Evolutionary conservation across 2,329 filamentous ascomycete species (phyloP).

Genomic region (Byssoonygena ceratinophila): DNA sequence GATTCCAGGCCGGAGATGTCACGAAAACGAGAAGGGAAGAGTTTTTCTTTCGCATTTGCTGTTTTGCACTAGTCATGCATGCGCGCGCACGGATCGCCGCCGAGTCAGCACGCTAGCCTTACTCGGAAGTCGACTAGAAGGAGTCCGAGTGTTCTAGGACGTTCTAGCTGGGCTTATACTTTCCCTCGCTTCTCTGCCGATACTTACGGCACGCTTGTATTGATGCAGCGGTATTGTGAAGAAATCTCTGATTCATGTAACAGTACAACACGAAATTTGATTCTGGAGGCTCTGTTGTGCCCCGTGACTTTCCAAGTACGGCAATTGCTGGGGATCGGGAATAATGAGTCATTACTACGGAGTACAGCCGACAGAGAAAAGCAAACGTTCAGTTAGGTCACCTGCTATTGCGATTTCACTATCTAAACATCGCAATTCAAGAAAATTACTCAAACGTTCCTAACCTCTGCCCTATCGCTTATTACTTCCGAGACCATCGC

Average conservation of each 20-base stretch:
- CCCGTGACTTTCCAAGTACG: too few relatives aligned
- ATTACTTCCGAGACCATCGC: not conserved
- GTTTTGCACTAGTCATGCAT: not conserved
- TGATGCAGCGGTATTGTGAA: too few relatives aligned
- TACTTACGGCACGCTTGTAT: not conserved
- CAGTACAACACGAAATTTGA: too few relatives aligned
- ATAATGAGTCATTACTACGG: too few relatives aligned
- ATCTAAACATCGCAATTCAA: too few relatives aligned
- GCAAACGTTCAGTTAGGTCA: too few relatives aligned
- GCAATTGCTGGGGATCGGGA: too few relatives aligned
- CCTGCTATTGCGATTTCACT: too few relatives aligned
- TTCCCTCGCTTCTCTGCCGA: not conserved
- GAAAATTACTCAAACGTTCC: not conserved
- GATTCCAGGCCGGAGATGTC: not conserved
- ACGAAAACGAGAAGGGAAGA: not conserved
- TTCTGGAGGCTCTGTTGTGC: too few relatives aligned
- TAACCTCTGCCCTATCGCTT: conserved; percentile 9
- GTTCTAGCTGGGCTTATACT: conserved; percentile 2
- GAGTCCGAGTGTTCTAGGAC: not conserved
- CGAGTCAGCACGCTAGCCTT: not conserved
- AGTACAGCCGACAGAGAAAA: too few relatives aligned
- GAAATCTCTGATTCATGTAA: too few relatives aligned
- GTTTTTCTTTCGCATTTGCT: not conserved
- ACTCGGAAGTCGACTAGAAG: conserved; percentile 3
- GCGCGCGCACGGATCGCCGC: not conserved